Evolutionary conservation across 1,284 basidiomycete genomes (phyloP).

Genomic region (Microstroma glucosiphilum): DNA sequence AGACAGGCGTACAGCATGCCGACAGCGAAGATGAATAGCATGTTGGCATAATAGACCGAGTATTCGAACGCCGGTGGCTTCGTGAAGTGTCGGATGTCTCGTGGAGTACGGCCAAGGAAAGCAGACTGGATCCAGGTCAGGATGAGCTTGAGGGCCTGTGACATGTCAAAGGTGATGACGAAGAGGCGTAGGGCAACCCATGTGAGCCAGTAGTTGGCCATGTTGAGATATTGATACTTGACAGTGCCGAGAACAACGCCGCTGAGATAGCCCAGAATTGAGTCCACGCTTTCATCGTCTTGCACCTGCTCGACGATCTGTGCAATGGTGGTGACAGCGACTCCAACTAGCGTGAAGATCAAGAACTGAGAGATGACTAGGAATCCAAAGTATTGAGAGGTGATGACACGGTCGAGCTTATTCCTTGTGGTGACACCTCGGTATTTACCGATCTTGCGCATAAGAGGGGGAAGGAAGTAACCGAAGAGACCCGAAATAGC

Average conservation of each 20-base stretch:
- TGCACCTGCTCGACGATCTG: slow-evolving; percentile 28
- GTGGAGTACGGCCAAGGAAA: slow-evolving; percentile 86
- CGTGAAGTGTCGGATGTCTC: slow-evolving; percentile 92
- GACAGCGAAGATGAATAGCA: slow-evolving; percentile 44
- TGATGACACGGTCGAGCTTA: slow-evolving; percentile 33
- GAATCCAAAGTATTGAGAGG: slow-evolving; percentile 45
- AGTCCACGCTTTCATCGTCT: slow-evolving; percentile 22
- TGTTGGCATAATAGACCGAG: slow-evolving; percentile 66
- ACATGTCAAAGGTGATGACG: slow-evolving; percentile 86
- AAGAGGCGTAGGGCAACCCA: slow-evolving; percentile 70
- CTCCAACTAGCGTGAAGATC: slow-evolving; percentile 47
- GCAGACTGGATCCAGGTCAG: slow-evolving; percentile 73
- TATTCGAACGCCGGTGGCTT: slow-evolving; percentile 89
- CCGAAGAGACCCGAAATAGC: slow-evolving; percentile 38
- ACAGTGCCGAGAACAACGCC: slow-evolving; percentile 25
- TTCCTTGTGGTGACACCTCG: slow-evolving; percentile 41
- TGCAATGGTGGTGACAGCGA: slow-evolving; percentile 34
- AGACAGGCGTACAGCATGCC: slow-evolving; percentile 44
- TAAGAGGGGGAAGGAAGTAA: slow-evolving; percentile 39
- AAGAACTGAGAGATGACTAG: slow-evolving; percentile 46
- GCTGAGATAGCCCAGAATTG: slow-evolving; percentile 26
- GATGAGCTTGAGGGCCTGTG: slow-evolving; percentile 84
- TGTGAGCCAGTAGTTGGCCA: slow-evolving; percentile 49
- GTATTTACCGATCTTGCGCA: slow-evolving; percentile 47
- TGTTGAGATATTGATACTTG: slow-evolving; percentile 39